Evolutionary conservation across 2,329 filamentous ascomycete species (phyloP).

Genomic region (Talaromyces piceae): DNA sequence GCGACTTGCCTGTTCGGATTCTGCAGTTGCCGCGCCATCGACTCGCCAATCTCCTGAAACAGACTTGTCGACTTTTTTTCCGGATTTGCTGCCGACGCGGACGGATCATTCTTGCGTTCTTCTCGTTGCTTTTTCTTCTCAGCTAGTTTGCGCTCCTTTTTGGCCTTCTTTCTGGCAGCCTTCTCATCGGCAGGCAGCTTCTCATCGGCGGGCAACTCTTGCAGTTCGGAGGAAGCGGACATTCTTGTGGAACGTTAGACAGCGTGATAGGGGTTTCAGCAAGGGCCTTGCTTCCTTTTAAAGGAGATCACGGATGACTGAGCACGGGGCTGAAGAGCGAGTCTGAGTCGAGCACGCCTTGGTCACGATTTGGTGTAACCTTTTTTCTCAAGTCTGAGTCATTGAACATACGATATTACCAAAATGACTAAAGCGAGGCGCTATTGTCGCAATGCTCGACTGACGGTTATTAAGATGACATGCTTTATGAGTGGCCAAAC

Average conservation of each 20-base stretch:
- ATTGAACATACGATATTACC: background rate
- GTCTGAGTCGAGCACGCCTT: background rate
- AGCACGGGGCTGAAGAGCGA: background rate
- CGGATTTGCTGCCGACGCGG: background rate
- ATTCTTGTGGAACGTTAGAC: too few relatives aligned
- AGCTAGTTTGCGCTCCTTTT: background rate
- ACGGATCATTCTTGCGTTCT: background rate
- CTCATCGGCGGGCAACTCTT: background rate
- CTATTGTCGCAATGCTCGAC: too few relatives aligned
- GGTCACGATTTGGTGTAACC: background rate
- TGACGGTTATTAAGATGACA: too few relatives aligned
- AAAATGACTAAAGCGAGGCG: too few relatives aligned
- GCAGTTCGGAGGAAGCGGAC: background rate
- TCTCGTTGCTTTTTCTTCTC: background rate
- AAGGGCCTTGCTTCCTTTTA: background rate
- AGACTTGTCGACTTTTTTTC: background rate
- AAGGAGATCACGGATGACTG: background rate
- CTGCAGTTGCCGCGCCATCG: background rate
- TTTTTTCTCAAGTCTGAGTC: background rate
- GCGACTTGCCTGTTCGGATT: background rate
- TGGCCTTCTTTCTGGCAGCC: background rate
- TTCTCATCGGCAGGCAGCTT: background rate
- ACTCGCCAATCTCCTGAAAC: background rate
- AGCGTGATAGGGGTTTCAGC: too few relatives aligned
- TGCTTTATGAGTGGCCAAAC: background rate